Percentiles rank a stretch among this genome's conserved stretches.
Evolutionary conservation across 345 rosid species (phyloP).

Genomic region (Lepidium africanum): DNA sequence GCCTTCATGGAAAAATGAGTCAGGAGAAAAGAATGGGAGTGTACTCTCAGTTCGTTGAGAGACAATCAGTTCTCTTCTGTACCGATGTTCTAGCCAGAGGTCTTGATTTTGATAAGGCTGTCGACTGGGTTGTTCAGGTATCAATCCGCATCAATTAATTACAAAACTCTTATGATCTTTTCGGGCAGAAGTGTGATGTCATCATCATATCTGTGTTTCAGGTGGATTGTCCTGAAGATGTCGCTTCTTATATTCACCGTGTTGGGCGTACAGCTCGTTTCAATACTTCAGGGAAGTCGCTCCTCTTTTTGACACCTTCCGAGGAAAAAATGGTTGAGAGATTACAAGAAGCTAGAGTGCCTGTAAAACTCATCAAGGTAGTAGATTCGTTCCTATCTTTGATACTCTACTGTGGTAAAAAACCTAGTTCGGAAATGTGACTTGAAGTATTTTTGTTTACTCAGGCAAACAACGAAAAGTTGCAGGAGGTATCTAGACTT

Average conservation of each 20-base stretch:
- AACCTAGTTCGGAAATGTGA: neutral
- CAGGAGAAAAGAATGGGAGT: slow-evolving; percentile 79
- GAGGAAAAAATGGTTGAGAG: slow-evolving; percentile 91
- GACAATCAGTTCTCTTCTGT: slow-evolving; percentile 76
- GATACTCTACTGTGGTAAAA: neutral
- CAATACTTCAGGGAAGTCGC: slow-evolving; percentile 62
- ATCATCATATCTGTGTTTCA: slow-evolving; percentile 18
- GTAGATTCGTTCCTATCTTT: slow-evolving; percentile 16
- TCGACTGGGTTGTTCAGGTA: slow-evolving; percentile 99
- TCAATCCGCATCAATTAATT: neutral
- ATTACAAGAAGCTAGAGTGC: slow-evolving; percentile 66
- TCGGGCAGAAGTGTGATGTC: neutral
- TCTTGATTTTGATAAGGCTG: slow-evolving; percentile 85
- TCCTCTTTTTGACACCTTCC: slow-evolving; percentile 78
- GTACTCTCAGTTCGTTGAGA: slow-evolving; percentile 74
- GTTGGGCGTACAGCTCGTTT: slow-evolving; percentile 98
- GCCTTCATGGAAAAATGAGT: slow-evolving; percentile 97
- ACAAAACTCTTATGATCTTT: slow-evolving; percentile 3
- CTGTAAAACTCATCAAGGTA: slow-evolving; percentile 72
- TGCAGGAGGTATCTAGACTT: slow-evolving; percentile 61
- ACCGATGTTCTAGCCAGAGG: slow-evolving; percentile 97
- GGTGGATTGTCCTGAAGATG: slow-evolving; percentile 97
- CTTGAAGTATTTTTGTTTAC: neutral
- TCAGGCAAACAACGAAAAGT: slow-evolving; percentile 60
- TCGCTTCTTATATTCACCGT: slow-evolving; percentile 87